These are phyloP conservation scores for Aspergillus egyptiacus DNA, from an alignment of 495 filamentous ascomycete species.

Conservation along the genomic window DNA sequence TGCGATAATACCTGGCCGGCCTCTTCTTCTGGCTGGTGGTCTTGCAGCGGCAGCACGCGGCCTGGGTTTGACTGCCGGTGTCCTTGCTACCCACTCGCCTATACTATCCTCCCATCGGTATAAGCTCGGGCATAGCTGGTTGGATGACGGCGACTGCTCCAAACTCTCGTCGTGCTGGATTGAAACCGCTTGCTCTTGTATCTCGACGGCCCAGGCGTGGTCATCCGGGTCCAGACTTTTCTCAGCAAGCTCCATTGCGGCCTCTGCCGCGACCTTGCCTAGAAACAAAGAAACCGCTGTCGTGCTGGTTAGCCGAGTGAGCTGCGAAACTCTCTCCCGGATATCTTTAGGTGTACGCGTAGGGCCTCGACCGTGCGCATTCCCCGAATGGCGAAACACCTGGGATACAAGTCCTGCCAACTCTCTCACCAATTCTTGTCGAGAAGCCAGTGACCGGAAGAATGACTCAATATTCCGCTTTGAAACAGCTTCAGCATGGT, in stretches of 20 bases:
- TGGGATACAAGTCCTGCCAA: constrained; percentile 32
- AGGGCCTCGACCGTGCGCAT: constrained; percentile 21
- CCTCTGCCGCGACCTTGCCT: constrained; percentile 38
- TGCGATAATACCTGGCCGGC: background rate
- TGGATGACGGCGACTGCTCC: constrained; percentile 9
- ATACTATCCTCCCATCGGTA: constrained; percentile 53
- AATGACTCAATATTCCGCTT: constrained; percentile 19
- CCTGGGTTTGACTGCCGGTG: constrained; percentile 30
- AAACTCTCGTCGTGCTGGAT: constrained; percentile 12
- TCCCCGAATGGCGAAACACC: constrained; percentile 33
- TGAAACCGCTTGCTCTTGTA: constrained; percentile 34
- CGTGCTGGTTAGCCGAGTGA: constrained; percentile 22
- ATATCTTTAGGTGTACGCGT: constrained; percentile 22
- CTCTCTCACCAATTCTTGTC: constrained; percentile 33
- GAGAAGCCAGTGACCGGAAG: constrained; percentile 23
- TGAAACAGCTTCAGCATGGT: constrained; percentile 13
- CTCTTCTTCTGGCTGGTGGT: background rate
- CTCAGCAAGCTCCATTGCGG: constrained; percentile 45
- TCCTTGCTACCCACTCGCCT: constrained; percentile 48
- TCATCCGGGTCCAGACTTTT: constrained; percentile 41
- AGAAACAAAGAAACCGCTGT: constrained; percentile 27
- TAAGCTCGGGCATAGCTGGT: constrained; percentile 20
- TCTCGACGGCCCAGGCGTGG: constrained; percentile 43
- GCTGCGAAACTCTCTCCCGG: constrained; percentile 27
- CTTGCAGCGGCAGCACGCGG: constrained; percentile 1